Base-by-base conservation (phyloP, 2,329 filamentous ascomycete species). In the Verticillium tricorpus region DNA sequence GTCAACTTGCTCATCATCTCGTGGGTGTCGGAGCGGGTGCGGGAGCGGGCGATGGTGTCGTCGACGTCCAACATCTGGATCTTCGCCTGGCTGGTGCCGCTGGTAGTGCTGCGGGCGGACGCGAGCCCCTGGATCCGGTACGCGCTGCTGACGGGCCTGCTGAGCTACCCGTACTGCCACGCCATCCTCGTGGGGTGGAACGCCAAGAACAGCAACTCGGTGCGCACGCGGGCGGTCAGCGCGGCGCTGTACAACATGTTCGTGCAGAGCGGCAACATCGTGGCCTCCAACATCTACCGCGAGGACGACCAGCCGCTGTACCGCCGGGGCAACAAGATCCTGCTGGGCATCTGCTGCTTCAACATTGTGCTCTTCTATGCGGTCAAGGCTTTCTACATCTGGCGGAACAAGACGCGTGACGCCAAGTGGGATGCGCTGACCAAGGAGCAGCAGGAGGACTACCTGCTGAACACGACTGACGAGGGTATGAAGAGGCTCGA, bases 401-500 rank as follows among this genome's bases (percentile, higher is more conserved):
- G 76, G 75, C 70, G 80, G 4, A 83, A 83, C 67, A 75, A 73
- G 67, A 66, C 75, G 32, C 73, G 79, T 5, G 78, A 80, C 8
- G 64, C 68, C 22, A 73, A 69, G 57, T 83, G 81, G 81, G 73
- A 76, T 58, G 71, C 74, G 0, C 66, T 82, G 70, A 76, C 74
- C 0, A 71, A 74, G 37, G 74, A 80, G 67, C 75, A 85, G 69
- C 76, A 79, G 69, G 74, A 77, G 32, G 69, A 78, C 1, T 86
- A 85, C 62, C 62, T 81, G 2, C 67, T 76, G 37, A 82, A 78
- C 32, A 83, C 81, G 0, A 79, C 72, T 4, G 82, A 85, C 62
- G 75, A 84, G 68, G 83, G 83, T 0, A 78, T 78, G 62, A 81
- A 85, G 71, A 78, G 85, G 68, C 69, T 84, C 60, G 82, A 85